Conservation (phyloP, 805 yeast genomes). For the Tetrapisispora arboricola region DNA sequence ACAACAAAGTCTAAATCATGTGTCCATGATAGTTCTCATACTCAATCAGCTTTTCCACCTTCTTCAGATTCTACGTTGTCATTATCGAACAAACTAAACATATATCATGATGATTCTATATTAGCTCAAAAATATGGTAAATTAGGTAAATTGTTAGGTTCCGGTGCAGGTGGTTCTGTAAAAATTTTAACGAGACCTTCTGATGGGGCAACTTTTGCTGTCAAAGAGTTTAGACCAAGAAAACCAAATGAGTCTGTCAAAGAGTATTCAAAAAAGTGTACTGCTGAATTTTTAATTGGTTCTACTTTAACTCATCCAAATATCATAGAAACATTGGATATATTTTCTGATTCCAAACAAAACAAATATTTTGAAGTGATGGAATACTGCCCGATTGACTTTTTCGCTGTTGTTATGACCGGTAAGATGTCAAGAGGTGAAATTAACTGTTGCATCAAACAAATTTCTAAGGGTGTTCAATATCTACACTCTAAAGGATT, state of each 20-base stretch:
- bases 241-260: conserved; percentile 59
- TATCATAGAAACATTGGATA: conserved; percentile 68
- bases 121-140: conserved; percentile 57
- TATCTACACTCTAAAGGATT: conserved; percentile 70
- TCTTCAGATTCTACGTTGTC: conserved; percentile 27
- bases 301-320: conserved; percentile 75
- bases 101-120: conserved; percentile 42
- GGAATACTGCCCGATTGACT: conserved; percentile 81
- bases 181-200: conserved; percentile 55
- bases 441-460: conserved; percentile 72
- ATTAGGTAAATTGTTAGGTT: conserved; percentile 64
- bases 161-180: conserved; percentile 89
- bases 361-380: conserved; percentile 69
- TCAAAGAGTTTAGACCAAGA: conserved; percentile 69
- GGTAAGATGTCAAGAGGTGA: conserved; percentile 74
- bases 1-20: conserved; percentile 8
- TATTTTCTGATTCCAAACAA: conserved; percentile 45
- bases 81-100: conserved; percentile 28
- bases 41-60: conserved; percentile 31
- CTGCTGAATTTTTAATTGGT: conserved; percentile 84
- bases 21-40: conserved; percentile 19
- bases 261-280: conserved; percentile 77
- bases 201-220: conserved; percentile 69
- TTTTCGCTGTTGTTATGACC: conserved; percentile 80
- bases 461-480: conserved; percentile 58